Evolutionary conservation across 2,329 filamentous ascomycete genomes (phyloP).

Genomic region (Hymenoscyphus infarciens): DNA sequence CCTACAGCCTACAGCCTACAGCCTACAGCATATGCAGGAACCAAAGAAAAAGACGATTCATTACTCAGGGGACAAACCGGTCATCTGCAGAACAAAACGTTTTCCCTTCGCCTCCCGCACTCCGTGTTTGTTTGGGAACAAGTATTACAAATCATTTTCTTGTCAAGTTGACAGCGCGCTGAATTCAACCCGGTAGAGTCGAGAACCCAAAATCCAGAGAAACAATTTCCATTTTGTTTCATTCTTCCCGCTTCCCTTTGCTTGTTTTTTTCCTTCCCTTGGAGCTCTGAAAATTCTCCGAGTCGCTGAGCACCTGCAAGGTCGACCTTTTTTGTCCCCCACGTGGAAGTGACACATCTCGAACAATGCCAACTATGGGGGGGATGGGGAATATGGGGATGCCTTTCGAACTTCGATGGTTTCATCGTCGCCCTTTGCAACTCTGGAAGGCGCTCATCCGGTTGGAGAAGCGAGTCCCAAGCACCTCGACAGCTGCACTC

Average conservation of each 20-base stretch:
- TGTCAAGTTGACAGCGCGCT: not conserved
- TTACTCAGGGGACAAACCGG: not conserved
- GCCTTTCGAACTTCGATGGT: slow-evolving; percentile 4
- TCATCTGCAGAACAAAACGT: not conserved
- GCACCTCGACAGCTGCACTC: not conserved
- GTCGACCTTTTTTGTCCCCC: not conserved
- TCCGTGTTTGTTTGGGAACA: not conserved
- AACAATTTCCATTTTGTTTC: not conserved
- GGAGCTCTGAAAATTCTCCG: not conserved
- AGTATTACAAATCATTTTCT: not conserved
- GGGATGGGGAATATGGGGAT: not conserved
- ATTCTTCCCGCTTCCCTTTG: not conserved
- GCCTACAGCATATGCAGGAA: slow-evolving; percentile 7
- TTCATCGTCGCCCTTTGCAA: slow-evolving; percentile 3
- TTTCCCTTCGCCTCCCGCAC: not conserved
- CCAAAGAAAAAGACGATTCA: not conserved
- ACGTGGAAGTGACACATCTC: not conserved
- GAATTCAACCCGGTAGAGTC: too few relatives aligned
- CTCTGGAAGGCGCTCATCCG: slow-evolving; percentile 4
- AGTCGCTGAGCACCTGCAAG: not conserved
- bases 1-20: too few relatives aligned
- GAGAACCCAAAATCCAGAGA: slow-evolving; percentile 1
- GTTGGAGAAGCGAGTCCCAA: slow-evolving; percentile 8
- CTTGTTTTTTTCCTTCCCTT: not conserved
- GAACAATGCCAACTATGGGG: not conserved